These are phyloP conservation scores for Scheffersomyces ergatensis DNA, from an alignment of 805 yeast genomes.

Conservation along the genomic window DNA sequence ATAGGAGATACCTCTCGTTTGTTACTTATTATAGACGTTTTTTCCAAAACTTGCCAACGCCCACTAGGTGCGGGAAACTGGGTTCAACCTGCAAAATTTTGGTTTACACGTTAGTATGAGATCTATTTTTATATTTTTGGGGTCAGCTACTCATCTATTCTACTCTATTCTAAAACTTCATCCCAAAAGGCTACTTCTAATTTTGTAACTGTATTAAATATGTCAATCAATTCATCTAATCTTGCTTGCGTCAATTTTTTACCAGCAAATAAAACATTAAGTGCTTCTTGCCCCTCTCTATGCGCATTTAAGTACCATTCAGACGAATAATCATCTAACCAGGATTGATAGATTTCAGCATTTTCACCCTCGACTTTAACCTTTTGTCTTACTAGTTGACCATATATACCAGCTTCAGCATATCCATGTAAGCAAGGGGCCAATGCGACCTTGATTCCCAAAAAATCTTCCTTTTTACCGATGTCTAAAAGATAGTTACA, in stretches of 20 bases:
- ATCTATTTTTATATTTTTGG: too few relatives aligned
- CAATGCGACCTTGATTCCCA: constrained; percentile 64
- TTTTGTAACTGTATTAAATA: constrained; percentile 56
- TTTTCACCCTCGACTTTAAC: constrained; percentile 15
- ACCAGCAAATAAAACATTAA: constrained; percentile 42
- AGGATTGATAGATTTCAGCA: constrained; percentile 38
- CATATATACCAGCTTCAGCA: constrained; percentile 50
- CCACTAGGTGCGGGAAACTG: too few relatives aligned
- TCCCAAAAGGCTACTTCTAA: constrained; percentile 74
- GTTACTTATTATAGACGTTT: too few relatives aligned
- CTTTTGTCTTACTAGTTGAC: constrained; percentile 15
- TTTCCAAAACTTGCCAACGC: too few relatives aligned
- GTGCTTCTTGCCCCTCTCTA: constrained; percentile 44
- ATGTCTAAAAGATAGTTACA: constrained; percentile 57
- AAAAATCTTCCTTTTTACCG: constrained; percentile 54
- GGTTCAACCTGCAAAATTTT: too few relatives aligned
- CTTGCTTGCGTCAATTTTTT: constrained; percentile 39
- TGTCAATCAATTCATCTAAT: constrained; percentile 49
- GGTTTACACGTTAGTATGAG: too few relatives aligned
- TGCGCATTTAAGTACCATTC: constrained; percentile 58
- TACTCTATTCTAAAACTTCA: constrained; percentile 28
- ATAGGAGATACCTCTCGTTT: too few relatives aligned
- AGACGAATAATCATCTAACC: constrained; percentile 64
- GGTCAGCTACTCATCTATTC: too few relatives aligned
- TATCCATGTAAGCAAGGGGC: constrained; percentile 80